These are phyloP conservation scores for Claviceps spartinae DNA, from an alignment of 2,329 filamentous ascomycete species.

Conservation along the genomic window DNA sequence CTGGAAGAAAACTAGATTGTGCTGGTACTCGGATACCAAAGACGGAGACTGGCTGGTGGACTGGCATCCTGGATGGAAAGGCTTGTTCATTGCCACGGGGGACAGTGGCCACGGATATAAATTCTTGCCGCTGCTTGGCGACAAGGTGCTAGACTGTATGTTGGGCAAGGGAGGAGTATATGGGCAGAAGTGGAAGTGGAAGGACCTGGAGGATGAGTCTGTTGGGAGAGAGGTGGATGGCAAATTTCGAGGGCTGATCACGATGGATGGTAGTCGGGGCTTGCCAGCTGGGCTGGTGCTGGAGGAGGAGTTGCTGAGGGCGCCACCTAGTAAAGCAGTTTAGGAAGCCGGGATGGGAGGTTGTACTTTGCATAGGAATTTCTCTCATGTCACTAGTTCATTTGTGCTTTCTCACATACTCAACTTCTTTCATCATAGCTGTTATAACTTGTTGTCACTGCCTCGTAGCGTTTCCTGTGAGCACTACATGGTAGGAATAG, in stretches of 20 bases:
- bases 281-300: conserved; percentile 33
- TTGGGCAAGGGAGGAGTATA: conserved; percentile 35
- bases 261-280: conserved; percentile 40
- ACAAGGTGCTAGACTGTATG: conserved; percentile 45
- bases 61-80: conserved; percentile 48
- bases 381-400: too few relatives aligned
- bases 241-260: conserved; percentile 27
- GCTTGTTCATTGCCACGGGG: conserved; percentile 47
- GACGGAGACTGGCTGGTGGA: conserved; percentile 59
- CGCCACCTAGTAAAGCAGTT: neutral
- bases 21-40: conserved; percentile 66
- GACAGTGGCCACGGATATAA: conserved; percentile 56
- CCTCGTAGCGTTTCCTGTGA: too few relatives aligned
- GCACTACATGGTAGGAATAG: too few relatives aligned
- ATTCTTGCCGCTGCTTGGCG: conserved; percentile 53
- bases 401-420: too few relatives aligned
- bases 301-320: conserved; percentile 25
- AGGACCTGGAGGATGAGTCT: conserved; percentile 32
- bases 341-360: too few relatives aligned
- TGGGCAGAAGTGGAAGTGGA: conserved; percentile 48
- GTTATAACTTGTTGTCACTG: too few relatives aligned
- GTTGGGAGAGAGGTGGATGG: conserved; percentile 21
- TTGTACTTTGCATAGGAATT: too few relatives aligned
- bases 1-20: conserved; percentile 49
- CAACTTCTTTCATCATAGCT: too few relatives aligned